Conservation (phyloP, 148 eudicot genomes). For the Dianthus caryophyllus region DNA sequence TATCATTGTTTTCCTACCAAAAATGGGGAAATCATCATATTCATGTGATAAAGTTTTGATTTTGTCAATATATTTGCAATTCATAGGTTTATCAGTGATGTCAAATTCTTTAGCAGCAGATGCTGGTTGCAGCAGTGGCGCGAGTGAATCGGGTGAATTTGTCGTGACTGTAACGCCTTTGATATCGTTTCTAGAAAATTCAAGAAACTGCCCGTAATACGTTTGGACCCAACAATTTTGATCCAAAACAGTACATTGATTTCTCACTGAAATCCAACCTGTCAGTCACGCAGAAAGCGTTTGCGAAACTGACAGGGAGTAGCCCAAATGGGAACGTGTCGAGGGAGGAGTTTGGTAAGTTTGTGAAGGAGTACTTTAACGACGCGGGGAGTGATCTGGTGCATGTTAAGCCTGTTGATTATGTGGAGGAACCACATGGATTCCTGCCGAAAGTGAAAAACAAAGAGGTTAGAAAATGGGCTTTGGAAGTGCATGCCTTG, state of each 20-base stretch:
- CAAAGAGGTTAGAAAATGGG: constrained; percentile 59
- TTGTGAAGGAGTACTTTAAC: constrained; percentile 41
- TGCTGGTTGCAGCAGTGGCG: no score
- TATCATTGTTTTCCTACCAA: no score
- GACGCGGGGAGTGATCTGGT: constrained; percentile 65
- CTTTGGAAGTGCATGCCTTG: constrained; percentile 63
- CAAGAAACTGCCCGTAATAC: constrained; percentile 61
- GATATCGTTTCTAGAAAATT: constrained; percentile 43
- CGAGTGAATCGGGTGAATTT: no score
- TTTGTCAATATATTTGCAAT: not conserved
- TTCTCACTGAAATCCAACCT: constrained; percentile 51
- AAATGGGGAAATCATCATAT: constrained; percentile 20
- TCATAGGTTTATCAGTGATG: no score
- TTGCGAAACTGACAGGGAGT: constrained; percentile 30
- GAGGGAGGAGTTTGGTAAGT: constrained; percentile 29
- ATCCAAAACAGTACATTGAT: constrained; percentile 75
- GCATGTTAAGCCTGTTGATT: constrained; percentile 49
- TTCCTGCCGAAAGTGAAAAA: constrained; percentile 58
- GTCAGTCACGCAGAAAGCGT: constrained; percentile 35
- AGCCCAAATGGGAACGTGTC: constrained; percentile 35
- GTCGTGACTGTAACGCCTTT: constrained; percentile 55
- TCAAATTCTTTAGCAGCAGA: constrained; percentile 33
- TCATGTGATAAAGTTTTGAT: not conserved
- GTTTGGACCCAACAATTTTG: constrained; percentile 53
- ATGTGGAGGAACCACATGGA: constrained; percentile 51